Conservation (phyloP, 257 asterid species). For the Ophiorrhiza pumila region DNA sequence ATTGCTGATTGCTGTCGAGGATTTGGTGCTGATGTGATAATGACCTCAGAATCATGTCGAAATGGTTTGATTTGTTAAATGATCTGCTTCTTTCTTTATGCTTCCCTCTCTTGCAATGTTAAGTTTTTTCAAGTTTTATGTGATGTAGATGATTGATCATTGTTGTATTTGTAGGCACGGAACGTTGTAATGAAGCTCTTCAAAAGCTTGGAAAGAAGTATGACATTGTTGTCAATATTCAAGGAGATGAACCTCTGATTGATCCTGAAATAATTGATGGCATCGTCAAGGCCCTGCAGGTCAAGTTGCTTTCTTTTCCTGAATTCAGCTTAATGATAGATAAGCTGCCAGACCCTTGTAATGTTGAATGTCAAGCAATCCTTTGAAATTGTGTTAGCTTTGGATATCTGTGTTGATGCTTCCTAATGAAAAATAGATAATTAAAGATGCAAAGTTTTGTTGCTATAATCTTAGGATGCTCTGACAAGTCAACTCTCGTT, state of each 20-base stretch:
- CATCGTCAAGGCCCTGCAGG: conserved; percentile 79
- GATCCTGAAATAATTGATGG: conserved; percentile 91
- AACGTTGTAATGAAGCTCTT: conserved; percentile 83
- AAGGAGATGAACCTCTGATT: conserved; percentile 94
- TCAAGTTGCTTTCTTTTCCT: conserved; percentile 17
- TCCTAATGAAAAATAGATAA: not conserved
- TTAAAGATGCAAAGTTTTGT: not conserved
- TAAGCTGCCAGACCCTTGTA: not conserved
- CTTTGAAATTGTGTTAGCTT: not conserved
- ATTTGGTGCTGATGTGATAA: conserved; percentile 88
- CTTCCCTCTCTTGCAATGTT: not conserved
- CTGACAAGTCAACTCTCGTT: not conserved
- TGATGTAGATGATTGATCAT: conserved; percentile 2
- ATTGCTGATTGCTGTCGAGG: conserved; percentile 90
- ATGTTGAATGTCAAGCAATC: not conserved
- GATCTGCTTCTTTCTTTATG: not conserved
- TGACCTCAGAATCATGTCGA: conserved; percentile 82
- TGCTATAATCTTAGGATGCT: not conserved
- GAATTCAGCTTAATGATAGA: not conserved
- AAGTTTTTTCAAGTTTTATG: not conserved
- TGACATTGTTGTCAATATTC: conserved; percentile 83
- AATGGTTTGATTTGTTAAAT: conserved; percentile 46
- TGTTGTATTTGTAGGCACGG: conserved; percentile 52
- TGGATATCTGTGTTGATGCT: not conserved
- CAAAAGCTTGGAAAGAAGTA: conserved; percentile 61